A percentile compares a stretch with the other conserved stretches of the same genome.
phyloP scores from a whole-genome alignment of 1,139 yeast species.

The Protomyces lactucae-debilis region DNA sequence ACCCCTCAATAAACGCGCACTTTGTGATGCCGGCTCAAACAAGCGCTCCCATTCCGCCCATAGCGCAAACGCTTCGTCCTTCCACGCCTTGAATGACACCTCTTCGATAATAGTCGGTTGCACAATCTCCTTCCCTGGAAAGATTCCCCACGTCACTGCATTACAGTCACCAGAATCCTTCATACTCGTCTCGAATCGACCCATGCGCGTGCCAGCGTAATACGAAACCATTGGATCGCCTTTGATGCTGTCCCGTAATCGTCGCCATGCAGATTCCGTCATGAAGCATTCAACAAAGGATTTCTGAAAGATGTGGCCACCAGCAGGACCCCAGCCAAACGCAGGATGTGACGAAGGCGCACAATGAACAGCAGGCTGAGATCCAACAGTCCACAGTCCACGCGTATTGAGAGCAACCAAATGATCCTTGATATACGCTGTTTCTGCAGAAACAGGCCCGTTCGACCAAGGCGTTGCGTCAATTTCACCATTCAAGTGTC shows the following conservation, averaged over 20 bases:
- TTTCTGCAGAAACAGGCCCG: slow-evolving; percentile 71
- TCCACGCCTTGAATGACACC: slow-evolving; percentile 88
- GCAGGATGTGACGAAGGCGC: slow-evolving; percentile 72
- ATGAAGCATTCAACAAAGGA: slow-evolving; percentile 88
- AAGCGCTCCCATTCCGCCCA: slow-evolving; percentile 91
- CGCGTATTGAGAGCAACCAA: slow-evolving; percentile 67
- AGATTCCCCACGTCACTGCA: slow-evolving; percentile 96
- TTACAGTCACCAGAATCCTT: slow-evolving; percentile 50
- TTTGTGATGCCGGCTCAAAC: slow-evolving; percentile 53
- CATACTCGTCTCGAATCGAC: slow-evolving; percentile 59
- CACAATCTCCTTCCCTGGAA: slow-evolving; percentile 77
- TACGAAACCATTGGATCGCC: slow-evolving; percentile 59
- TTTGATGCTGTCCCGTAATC: slow-evolving; percentile 40
- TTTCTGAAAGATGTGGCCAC: slow-evolving; percentile 87
- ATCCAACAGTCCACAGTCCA: slow-evolving; percentile 82
- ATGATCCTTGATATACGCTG: slow-evolving; percentile 88
- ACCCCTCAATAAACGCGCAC: slow-evolving; percentile 57
- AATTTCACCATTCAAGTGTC: slow-evolving; percentile 69
- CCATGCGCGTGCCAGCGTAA: slow-evolving; percentile 60
- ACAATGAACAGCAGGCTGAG: slow-evolving; percentile 89
- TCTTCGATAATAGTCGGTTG: slow-evolving; percentile 86
- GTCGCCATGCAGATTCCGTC: slow-evolving; percentile 63
- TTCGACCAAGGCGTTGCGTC: slow-evolving; percentile 91
- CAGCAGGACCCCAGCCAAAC: slow-evolving; percentile 94
- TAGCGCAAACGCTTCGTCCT: slow-evolving; percentile 84